A percentile compares a stretch with the other conserved stretches of the same genome.
Evolutionary conservation across 23 red algal genomes (phyloP).

Genomic region (Cyanidiococcus yangmingshanensis): DNA sequence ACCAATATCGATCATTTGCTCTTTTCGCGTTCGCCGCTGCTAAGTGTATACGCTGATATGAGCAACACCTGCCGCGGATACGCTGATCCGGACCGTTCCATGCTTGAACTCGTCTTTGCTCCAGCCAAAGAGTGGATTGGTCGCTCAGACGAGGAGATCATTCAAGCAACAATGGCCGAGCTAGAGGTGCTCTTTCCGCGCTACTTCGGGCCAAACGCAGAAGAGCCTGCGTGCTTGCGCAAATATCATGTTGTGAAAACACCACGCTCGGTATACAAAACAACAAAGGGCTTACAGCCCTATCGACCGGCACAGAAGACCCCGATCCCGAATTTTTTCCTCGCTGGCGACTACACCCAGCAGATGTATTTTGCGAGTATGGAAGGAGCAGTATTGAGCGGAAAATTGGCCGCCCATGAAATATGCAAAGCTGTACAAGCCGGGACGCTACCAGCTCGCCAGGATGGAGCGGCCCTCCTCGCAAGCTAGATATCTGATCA

Average conservation of each 20-base stretch:
- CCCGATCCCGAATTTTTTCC: conserved; percentile 86
- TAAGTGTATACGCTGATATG: conserved; percentile 98
- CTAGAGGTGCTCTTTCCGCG: conserved; percentile 83
- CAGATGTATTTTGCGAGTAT: conserved; percentile 96
- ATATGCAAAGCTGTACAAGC: conserved; percentile 24
- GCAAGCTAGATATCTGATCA: not conserved
- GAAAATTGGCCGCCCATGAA: conserved; percentile 74
- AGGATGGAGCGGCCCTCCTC: not conserved
- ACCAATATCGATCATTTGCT: conserved; percentile 93
- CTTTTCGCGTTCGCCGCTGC: conserved; percentile 78
- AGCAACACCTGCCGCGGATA: conserved; percentile 92
- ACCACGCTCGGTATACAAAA: conserved; percentile 89
- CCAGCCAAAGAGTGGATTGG: conserved; percentile 77
- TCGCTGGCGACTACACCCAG: conserved; percentile 85
- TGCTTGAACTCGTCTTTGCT: conserved; percentile 86
- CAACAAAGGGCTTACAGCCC: conserved; percentile 65
- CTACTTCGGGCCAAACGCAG: conserved; percentile 53
- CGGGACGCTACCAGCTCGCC: not conserved
- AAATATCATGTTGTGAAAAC: conserved; percentile 95
- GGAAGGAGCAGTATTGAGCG: conserved; percentile 87
- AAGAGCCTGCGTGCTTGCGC: conserved; percentile 35
- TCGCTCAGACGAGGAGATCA: conserved; percentile 65
- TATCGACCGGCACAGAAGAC: conserved; percentile 71
- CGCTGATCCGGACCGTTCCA: conserved; percentile 45
- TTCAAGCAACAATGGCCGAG: conserved; percentile 66